Percentiles rank a stretch among this genome's conserved stretches.
phyloP scores from a whole-genome alignment of 2,329 filamentous ascomycete genomes.

The Berkeleyomyces basicola region DNA sequence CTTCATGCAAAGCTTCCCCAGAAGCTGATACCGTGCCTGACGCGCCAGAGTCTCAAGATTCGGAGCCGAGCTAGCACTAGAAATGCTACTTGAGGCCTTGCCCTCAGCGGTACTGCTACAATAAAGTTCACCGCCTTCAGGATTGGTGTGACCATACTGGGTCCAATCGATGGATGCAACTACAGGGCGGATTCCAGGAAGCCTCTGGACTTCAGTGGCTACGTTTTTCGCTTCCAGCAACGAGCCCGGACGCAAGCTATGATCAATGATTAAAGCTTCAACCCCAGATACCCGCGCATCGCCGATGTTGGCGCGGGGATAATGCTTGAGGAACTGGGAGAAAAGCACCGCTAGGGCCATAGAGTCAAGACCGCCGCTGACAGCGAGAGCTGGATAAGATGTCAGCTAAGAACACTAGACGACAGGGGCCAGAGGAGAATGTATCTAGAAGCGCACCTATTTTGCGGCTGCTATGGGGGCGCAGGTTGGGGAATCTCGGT shows the following conservation, averaged over 20 bases:
- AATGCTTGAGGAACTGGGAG: slow-evolving; percentile 25
- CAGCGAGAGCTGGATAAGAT: slow-evolving; percentile 44
- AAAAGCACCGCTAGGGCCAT: slow-evolving; percentile 81
- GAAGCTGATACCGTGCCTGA: slow-evolving; percentile 50
- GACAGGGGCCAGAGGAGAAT: background rate
- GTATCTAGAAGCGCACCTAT: background rate
- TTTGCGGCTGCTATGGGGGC: background rate
- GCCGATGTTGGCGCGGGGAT: slow-evolving; percentile 24
- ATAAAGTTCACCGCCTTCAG: background rate
- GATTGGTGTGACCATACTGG: slow-evolving; percentile 5
- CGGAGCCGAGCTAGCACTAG: slow-evolving; percentile 25
- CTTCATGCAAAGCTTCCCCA: slow-evolving; percentile 45
- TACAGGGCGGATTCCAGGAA: slow-evolving; percentile 21
- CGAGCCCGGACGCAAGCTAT: slow-evolving; percentile 38
- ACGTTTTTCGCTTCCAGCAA: slow-evolving; percentile 35
- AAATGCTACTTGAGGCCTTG: slow-evolving; percentile 14
- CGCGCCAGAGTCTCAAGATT: slow-evolving; percentile 69
- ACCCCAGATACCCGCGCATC: slow-evolving; percentile 29
- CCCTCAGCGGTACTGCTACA: background rate
- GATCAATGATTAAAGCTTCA: slow-evolving; percentile 38
- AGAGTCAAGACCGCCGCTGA: slow-evolving; percentile 93
- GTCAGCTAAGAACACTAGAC: background rate
- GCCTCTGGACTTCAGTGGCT: slow-evolving; percentile 21
- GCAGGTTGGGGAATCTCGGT: background rate
- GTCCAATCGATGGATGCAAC: slow-evolving; percentile 20